Conservation (phyloP, 805 yeast genomes). For the Cyberlindnera mrakii region DNA sequence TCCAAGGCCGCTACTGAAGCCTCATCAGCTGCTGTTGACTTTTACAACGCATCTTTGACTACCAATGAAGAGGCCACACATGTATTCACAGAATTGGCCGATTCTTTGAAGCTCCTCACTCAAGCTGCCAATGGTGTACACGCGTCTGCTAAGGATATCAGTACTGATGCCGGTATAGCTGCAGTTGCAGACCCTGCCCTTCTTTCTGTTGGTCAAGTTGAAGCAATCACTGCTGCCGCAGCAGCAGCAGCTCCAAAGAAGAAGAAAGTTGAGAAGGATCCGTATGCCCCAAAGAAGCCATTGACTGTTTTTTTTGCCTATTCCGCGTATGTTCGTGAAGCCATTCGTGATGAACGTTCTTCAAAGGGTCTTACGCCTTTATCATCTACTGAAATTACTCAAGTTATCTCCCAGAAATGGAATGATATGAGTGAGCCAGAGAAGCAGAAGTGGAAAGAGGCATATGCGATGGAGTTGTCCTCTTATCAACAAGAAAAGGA, state of each 20-base stretch:
- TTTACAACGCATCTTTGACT: slow-evolving; percentile 53
- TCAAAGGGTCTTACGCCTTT: slow-evolving; percentile 54
- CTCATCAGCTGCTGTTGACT: slow-evolving; percentile 72
- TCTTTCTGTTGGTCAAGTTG: slow-evolving; percentile 4
- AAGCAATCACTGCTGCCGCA: slow-evolving; percentile 4
- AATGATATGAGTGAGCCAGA: slow-evolving; percentile 60
- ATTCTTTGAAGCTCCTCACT: slow-evolving; percentile 33
- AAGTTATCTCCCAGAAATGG: slow-evolving; percentile 78
- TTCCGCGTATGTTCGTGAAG: slow-evolving; percentile 67
- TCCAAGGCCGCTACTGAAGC: slow-evolving; percentile 85
- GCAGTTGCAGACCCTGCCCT: slow-evolving; percentile 9
- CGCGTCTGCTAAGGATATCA: slow-evolving; percentile 18
- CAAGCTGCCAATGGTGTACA: slow-evolving; percentile 29
- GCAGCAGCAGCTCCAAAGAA: slow-evolving; percentile 22
- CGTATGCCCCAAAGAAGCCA: slow-evolving; percentile 94
- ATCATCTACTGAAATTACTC: slow-evolving; percentile 72
- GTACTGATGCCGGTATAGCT: slow-evolving; percentile 7
- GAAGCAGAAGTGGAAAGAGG: slow-evolving; percentile 65
- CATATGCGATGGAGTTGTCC: slow-evolving; percentile 38
- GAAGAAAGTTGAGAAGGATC: slow-evolving; percentile 63
- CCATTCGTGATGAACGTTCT: slow-evolving; percentile 62
- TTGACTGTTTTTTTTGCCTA: slow-evolving; percentile 80
- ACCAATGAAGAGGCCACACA: slow-evolving; percentile 40
- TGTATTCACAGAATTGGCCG: slow-evolving; percentile 37
- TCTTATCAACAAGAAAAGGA: slow-evolving; percentile 40